Base-by-base conservation (phyloP, 2,329 filamentous ascomycete species). In the Lasiodiplodia gonubiensis region DNA sequence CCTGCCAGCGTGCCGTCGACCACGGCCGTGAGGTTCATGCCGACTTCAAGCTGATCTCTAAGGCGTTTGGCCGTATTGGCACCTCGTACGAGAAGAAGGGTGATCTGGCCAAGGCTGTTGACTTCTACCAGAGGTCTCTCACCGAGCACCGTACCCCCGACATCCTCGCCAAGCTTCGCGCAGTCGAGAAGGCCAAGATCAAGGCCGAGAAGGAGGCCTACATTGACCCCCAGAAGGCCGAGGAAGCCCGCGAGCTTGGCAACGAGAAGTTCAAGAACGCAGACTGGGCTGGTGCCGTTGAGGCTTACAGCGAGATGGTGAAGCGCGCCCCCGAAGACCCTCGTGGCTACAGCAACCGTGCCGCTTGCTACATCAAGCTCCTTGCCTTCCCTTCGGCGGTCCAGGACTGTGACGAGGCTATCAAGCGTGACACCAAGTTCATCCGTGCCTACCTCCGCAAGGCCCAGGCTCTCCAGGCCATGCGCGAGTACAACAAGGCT, bases 1-100 rank as follows among this genome's bases (percentile, higher is more conserved):
- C 90, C 18, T 99, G 95, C 83, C 89, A 92, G 74, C 89, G 93
- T 82, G 95, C 96, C 12, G 87, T 97, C 65, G 91, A 96, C 72
- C 91, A 98, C 79, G 95, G 95, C 67, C 92, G 95, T 68, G 87
- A 91, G 74, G 89, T 96, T 73, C 91, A 93, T 67, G 94, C 95
- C 70, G 95, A 99, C 82, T 99, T 98, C 86, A 99, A 99, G 88
- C 86, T 94, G 76, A 94, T 99, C 72, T 94, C 96, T 77, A 98
- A 97, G 79, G 87, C 94, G n/a, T 97, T 95, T 75, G 93, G 94
- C 48, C 93, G 95, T 73, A 97, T 99, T 72, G 95, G 95, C 71
- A 88, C 89, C n/a, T 89, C 94, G 0, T 93, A 98, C 78, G 95
- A 99, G 85, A 97, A 93, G 83, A 82, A 90, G 77, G 92, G 91